Evolutionary conservation across 495 filamentous ascomycete species (phyloP).

Genomic region (Pseudomonodictys pantanalensis): DNA sequence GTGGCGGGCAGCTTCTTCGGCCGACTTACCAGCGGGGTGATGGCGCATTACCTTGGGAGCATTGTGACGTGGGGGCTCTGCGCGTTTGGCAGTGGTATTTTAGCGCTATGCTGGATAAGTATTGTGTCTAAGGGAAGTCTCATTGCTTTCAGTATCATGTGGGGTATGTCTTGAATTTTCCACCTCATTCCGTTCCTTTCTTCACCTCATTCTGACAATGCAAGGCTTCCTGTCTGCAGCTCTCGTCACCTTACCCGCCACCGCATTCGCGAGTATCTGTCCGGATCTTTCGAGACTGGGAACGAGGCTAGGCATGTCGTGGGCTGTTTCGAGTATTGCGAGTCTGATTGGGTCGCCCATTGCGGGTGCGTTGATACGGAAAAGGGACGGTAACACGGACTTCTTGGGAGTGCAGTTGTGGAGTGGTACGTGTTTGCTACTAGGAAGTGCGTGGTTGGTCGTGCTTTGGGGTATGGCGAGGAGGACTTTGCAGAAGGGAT

Average conservation of each 20-base stretch:
- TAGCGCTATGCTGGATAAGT: slow-evolving; percentile 22
- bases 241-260: slow-evolving; percentile 29
- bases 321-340: slow-evolving; percentile 23
- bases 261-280: slow-evolving; percentile 28
- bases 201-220: neutral
- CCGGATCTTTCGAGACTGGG: slow-evolving; percentile 25
- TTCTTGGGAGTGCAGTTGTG: slow-evolving; percentile 28
- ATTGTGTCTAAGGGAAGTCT: slow-evolving; percentile 19
- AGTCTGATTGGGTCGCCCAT: slow-evolving; percentile 29
- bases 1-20: slow-evolving; percentile 27
- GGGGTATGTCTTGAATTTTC: slow-evolving; percentile 16
- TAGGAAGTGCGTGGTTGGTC: slow-evolving; percentile 17
- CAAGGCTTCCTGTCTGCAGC: slow-evolving; percentile 28
- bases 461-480: slow-evolving; percentile 20
- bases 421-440: slow-evolving; percentile 25
- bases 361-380: slow-evolving; percentile 27
- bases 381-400: slow-evolving; percentile 13
- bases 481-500: slow-evolving; percentile 18
- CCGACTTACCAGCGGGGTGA: slow-evolving; percentile 8
- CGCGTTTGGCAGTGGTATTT: slow-evolving; percentile 13
- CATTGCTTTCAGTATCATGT: slow-evolving; percentile 29
- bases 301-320: slow-evolving; percentile 33
- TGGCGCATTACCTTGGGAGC: slow-evolving; percentile 28
- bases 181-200: neutral
- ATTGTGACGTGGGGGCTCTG: slow-evolving; percentile 26